Percentiles rank a stretch among this genome's conserved stretches.
Evolutionary conservation across 2,329 filamentous ascomycete genomes (phyloP).

Genomic region (Colletotrichum endophyticum): DNA sequence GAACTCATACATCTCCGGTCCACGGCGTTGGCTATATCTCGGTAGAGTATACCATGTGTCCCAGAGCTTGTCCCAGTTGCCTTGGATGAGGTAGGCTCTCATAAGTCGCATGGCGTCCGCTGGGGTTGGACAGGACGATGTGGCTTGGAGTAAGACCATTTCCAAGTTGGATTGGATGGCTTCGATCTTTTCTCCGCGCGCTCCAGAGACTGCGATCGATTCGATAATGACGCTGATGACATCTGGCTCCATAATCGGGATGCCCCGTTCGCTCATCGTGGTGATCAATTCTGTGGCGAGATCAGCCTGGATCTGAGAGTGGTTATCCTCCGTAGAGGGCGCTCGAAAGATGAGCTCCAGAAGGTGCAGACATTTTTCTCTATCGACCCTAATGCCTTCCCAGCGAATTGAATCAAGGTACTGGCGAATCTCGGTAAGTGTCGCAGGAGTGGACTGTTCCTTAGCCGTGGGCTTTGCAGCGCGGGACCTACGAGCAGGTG

Average conservation of each 20-base stretch:
- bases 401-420: conserved; percentile 44
- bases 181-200: conserved; percentile 35
- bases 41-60: conserved; percentile 62
- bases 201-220: conserved; percentile 35
- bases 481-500: background rate
- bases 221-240: conserved; percentile 55
- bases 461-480: background rate
- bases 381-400: conserved; percentile 38
- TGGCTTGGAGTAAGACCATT: conserved; percentile 42
- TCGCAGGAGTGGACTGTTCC: background rate
- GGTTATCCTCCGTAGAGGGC: conserved; percentile 21
- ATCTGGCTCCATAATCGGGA: conserved; percentile 46
- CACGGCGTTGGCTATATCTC: conserved; percentile 52
- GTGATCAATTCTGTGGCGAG: conserved; percentile 49
- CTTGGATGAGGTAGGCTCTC: conserved; percentile 47
- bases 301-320: conserved; percentile 33
- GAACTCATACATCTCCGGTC: conserved; percentile 57
- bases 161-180: conserved; percentile 50
- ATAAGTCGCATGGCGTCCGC: conserved; percentile 45
- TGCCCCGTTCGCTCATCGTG: conserved; percentile 49
- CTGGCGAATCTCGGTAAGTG: conserved; percentile 17
- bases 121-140: conserved; percentile 41
- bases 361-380: conserved; percentile 39
- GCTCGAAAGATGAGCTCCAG: conserved; percentile 42
- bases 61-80: conserved; percentile 65